phyloP scores from a whole-genome alignment of 75 land plant genomes.

The Sequoiadendron giganteum region DNA sequence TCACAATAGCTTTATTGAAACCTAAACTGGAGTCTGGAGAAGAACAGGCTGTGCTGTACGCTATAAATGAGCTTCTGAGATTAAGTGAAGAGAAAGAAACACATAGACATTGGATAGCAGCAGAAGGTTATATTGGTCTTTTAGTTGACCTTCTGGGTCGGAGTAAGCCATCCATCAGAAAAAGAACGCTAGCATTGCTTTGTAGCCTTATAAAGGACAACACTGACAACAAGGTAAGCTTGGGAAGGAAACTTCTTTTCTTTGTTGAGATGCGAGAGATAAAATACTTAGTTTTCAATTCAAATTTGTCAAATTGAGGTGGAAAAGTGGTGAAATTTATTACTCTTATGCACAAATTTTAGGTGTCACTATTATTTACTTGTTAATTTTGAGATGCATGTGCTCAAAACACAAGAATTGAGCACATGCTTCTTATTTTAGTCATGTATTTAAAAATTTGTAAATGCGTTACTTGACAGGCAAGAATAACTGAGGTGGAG shows the following conservation, averaged over 20 bases:
- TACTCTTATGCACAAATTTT: not conserved
- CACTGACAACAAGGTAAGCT: slow-evolving; percentile 52
- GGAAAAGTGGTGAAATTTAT: not conserved
- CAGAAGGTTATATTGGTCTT: slow-evolving; percentile 57
- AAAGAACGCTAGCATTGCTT: slow-evolving; percentile 39
- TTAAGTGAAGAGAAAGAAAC: slow-evolving; percentile 51
- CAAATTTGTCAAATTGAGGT: not conserved
- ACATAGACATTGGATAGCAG: slow-evolving; percentile 56
- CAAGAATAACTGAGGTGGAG: slow-evolving; percentile 39
- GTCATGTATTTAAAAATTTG: not conserved
- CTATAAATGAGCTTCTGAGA: slow-evolving; percentile 31
- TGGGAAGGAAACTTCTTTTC: not conserved
- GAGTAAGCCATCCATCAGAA: slow-evolving; percentile 40
- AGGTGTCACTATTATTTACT: slow-evolving; percentile 1
- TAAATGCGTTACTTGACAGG: slow-evolving; percentile 35
- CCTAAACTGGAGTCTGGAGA: slow-evolving; percentile 37
- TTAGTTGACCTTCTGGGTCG: slow-evolving; percentile 37
- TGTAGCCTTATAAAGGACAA: slow-evolving; percentile 49
- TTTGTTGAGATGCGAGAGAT: slow-evolving; percentile 9
- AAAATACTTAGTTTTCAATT: not conserved
- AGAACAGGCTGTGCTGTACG: slow-evolving; percentile 39
- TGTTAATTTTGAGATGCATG: not conserved
- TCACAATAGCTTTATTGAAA: slow-evolving; percentile 35
- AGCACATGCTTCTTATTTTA: not conserved
- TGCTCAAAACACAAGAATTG: not conserved